Percentiles rank a stretch among this genome's conserved stretches.
These are phyloP conservation scores for Leccinum solheimii DNA, from an alignment of 1,284 basidiomycete genomes.

Conservation along the genomic window DNA sequence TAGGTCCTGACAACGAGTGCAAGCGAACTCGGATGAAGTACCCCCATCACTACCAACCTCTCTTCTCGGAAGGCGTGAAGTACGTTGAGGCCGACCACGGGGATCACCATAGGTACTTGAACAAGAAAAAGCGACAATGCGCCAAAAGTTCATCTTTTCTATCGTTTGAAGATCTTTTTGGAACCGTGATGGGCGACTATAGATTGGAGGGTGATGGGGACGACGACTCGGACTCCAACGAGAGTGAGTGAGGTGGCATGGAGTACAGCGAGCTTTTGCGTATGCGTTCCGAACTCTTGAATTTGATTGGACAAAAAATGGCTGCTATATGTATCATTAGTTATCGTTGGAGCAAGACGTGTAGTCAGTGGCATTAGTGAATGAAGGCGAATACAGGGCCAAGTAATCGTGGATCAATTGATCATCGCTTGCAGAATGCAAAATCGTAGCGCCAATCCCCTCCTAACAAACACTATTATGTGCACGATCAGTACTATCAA, in stretches of 20 bases:
- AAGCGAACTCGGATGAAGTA: not conserved
- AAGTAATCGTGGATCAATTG: not conserved
- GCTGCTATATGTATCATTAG: not conserved
- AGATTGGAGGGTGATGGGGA: not conserved
- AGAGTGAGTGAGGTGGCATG: not conserved
- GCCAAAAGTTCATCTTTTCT: not conserved
- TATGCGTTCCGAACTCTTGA: not conserved
- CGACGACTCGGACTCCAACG: not conserved
- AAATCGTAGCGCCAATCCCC: not conserved
- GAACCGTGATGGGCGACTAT: not conserved
- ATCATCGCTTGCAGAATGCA: not conserved
- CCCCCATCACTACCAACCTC: not conserved
- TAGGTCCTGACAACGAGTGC: not conserved
- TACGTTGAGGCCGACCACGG: not conserved
- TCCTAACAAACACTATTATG: too few species aligned
- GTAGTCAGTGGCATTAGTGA: not conserved
- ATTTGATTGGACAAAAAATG: not conserved
- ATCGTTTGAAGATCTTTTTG: not conserved
- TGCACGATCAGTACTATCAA: too few species aligned
- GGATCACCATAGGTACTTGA: not conserved
- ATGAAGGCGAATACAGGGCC: not conserved
- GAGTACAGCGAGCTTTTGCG: not conserved
- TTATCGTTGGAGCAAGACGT: not conserved
- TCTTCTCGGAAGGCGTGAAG: not conserved
- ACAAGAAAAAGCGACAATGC: not conserved